Evolutionary conservation across 345 rosid genomes (phyloP).

Genomic region (Eucalyptus shirleyi): DNA sequence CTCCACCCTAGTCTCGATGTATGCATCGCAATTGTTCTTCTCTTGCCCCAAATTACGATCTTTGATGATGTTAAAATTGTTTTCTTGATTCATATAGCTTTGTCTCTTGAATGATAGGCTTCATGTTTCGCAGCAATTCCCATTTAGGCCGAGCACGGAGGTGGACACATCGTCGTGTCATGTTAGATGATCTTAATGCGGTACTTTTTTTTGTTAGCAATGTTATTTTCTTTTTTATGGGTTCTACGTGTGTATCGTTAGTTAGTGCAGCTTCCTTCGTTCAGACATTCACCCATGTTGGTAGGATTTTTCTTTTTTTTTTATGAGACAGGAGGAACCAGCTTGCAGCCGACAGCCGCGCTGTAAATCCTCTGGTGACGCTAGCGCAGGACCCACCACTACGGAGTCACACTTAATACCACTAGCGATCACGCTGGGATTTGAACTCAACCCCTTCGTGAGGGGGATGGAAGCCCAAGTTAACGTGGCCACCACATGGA

Average conservation of each 20-base stretch:
- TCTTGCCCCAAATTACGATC: neutral
- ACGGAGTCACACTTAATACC: too few relatives aligned
- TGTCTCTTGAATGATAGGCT: neutral
- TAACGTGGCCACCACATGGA: too few relatives aligned
- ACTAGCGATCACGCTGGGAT: too few relatives aligned
- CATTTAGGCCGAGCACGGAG: neutral
- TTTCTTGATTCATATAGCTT: neutral
- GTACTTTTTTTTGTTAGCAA: neutral
- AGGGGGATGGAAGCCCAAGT: too few relatives aligned
- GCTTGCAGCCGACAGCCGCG: too few relatives aligned
- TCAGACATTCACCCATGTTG: neutral
- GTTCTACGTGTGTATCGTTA: neutral
- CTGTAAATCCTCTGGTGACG: too few relatives aligned
- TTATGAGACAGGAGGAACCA: too few relatives aligned
- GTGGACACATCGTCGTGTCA: neutral
- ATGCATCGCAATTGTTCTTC: neutral
- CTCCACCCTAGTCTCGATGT: neutral
- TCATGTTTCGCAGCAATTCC: rapidly evolving
- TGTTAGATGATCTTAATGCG: neutral
- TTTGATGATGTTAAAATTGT: neutral
- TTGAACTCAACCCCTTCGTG: too few relatives aligned
- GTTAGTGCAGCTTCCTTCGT: neutral
- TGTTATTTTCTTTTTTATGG: neutral
- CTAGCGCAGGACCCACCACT: too few relatives aligned
- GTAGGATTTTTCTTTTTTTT: neutral